A percentile compares a stretch with the other conserved stretches of the same genome.
These are phyloP conservation scores for Teunomyces gatunensis DNA, from an alignment of 805 yeast genomes.

Conservation along the genomic window DNA sequence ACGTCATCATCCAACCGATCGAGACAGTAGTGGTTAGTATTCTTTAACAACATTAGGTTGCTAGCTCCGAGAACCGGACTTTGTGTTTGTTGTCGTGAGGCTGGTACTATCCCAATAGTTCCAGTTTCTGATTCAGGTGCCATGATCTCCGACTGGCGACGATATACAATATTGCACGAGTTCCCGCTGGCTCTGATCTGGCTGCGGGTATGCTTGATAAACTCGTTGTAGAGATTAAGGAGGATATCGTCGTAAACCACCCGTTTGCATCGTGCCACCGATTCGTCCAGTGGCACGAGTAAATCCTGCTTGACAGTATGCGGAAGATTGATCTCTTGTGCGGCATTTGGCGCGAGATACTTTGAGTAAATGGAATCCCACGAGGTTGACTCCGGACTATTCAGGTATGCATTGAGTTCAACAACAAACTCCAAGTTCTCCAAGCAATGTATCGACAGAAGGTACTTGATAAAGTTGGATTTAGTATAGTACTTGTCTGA, in stretches of 20 bases:
- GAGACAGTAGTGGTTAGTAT: constrained; percentile 1
- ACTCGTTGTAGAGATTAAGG: constrained; percentile 33
- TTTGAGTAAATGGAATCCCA: constrained; percentile 28
- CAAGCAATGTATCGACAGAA: constrained; percentile 30
- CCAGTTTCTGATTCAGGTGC: constrained; percentile 15
- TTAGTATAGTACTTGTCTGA: constrained; percentile 11
- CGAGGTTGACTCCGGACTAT: constrained; percentile 10
- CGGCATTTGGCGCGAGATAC: constrained; percentile 27
- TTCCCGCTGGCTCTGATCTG: constrained; percentile 1
- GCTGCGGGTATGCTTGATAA: constrained; percentile 19
- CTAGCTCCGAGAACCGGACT: background rate
- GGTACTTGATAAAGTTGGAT: constrained; percentile 23
- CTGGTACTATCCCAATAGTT: background rate
- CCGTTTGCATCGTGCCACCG: constrained; percentile 14
- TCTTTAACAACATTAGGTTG: background rate
- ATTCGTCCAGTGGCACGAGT: constrained; percentile 17
- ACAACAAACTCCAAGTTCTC: constrained; percentile 37
- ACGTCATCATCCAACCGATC: background rate
- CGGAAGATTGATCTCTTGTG: constrained; percentile 36
- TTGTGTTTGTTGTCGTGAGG: background rate
- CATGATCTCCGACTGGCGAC: constrained; percentile 20
- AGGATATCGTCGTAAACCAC: constrained; percentile 26
- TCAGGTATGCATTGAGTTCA: constrained; percentile 19
- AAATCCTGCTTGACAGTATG: constrained; percentile 19
- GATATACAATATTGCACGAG: constrained; percentile 2